Percentiles rank a stretch among this genome's conserved stretches.
Evolutionary conservation across 768 basidiomycete genomes (phyloP).

Genomic region (Suillus discolor): DNA sequence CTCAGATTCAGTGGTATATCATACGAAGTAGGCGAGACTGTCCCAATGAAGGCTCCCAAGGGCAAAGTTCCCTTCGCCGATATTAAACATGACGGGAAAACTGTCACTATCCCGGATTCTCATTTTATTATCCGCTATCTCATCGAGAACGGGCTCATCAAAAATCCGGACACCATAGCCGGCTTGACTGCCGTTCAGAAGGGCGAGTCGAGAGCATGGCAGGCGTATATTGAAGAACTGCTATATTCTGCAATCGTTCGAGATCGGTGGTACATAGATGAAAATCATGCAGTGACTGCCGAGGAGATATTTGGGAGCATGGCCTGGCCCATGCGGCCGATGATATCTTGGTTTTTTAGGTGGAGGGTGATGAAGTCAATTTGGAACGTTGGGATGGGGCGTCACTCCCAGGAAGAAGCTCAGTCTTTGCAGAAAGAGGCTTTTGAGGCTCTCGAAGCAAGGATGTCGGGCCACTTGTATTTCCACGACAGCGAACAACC

Average conservation of each 20-base stretch:
- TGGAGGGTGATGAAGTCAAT: slow-evolving; percentile 21
- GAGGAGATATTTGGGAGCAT: slow-evolving; percentile 18
- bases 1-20: slow-evolving; percentile 28
- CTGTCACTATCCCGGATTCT: slow-evolving; percentile 29
- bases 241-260: slow-evolving; percentile 31
- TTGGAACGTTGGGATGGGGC: slow-evolving; percentile 29
- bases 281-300: slow-evolving; percentile 23
- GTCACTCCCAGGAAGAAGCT: slow-evolving; percentile 36
- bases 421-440: slow-evolving; percentile 31
- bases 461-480: slow-evolving; percentile 25
- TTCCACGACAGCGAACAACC: slow-evolving; percentile 30
- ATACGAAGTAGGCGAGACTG: slow-evolving; percentile 29
- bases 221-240: slow-evolving; percentile 34
- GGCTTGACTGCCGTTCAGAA: slow-evolving; percentile 27
- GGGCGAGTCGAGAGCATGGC: slow-evolving; percentile 38
- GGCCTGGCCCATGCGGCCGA: slow-evolving; percentile 23
- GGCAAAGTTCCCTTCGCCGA: slow-evolving; percentile 36
- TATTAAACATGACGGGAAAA: slow-evolving; percentile 26
- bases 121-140: slow-evolving; percentile 37
- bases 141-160: slow-evolving; percentile 24
- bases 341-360: slow-evolving; percentile 26
- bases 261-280: slow-evolving; percentile 33
- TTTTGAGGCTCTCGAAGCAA: slow-evolving; percentile 32
- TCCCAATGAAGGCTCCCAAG: slow-evolving; percentile 32
- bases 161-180: slow-evolving; percentile 31